phyloP scores from a whole-genome alignment of 1,284 basidiomycete genomes.

The Kalmanozyma brasiliensis region DNA sequence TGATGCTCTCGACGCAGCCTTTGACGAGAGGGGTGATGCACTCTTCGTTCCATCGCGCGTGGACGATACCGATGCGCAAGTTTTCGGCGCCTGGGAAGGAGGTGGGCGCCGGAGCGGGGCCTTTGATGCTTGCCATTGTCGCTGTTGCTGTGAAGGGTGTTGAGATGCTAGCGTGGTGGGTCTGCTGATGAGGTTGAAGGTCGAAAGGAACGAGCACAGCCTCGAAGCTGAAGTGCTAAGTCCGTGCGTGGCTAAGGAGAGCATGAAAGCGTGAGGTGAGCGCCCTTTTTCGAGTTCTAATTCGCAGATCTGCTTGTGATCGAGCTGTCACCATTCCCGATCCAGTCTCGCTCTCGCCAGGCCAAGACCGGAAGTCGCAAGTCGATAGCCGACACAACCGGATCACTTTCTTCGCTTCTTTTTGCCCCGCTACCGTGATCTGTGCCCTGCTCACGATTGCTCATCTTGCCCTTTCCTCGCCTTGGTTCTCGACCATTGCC shows the following conservation, averaged over 20 bases:
- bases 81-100: slow-evolving; percentile 59
- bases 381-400: slow-evolving; percentile 13
- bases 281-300: too few relatives aligned
- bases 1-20: slow-evolving; percentile 81
- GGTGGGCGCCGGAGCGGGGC: slow-evolving; percentile 61
- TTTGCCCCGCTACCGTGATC: slow-evolving; percentile 16
- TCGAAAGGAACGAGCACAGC: neutral
- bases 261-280: too few relatives aligned
- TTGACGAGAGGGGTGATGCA: slow-evolving; percentile 85
- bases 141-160: neutral
- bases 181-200: neutral
- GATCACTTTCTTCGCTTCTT: slow-evolving; percentile 4
- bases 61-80: slow-evolving; percentile 66
- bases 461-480: neutral
- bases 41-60: slow-evolving; percentile 79
- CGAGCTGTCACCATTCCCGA: too few relatives aligned
- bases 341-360: neutral
- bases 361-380: slow-evolving; percentile 12
- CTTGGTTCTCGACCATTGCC: slow-evolving; percentile 1
- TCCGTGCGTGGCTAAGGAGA: neutral
- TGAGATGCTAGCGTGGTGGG: neutral
- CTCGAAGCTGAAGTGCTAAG: neutral
- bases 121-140: slow-evolving; percentile 60
- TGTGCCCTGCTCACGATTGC: neutral
- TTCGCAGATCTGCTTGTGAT: too few relatives aligned